Evolutionary conservation across 495 filamentous ascomycete species (phyloP).

Genomic region (Aspergillus avenaceus): DNA sequence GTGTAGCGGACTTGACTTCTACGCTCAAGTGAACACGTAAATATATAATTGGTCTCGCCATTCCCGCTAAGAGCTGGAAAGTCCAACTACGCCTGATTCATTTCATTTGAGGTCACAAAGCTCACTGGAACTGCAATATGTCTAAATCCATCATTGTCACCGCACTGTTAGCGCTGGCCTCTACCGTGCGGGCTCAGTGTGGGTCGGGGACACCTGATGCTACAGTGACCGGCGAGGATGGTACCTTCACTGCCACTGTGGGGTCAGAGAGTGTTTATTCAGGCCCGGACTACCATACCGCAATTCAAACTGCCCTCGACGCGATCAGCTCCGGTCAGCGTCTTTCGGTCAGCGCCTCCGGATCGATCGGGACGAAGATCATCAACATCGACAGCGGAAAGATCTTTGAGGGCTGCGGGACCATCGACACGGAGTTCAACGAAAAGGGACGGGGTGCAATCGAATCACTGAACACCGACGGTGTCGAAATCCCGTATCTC

Average conservation of each 20-base stretch:
- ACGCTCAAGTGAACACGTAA: too few species aligned
- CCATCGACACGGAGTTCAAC: conserved; percentile 6
- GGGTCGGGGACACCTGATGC: conserved; percentile 13
- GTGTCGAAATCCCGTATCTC: conserved; percentile 8
- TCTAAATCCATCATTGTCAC: too few species aligned
- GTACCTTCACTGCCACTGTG: conserved; percentile 4
- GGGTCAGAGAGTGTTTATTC: conserved; percentile 8
- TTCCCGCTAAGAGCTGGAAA: too few species aligned
- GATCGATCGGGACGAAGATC: conserved; percentile 3
- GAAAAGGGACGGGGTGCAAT: conserved; percentile 6
- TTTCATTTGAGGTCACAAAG: too few species aligned
- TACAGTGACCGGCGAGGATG: conserved; percentile 2
- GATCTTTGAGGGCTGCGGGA: conserved; percentile 14
- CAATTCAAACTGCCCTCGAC: conserved; percentile 6
- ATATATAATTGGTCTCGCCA: too few species aligned
- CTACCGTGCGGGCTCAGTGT: conserved; percentile 5
- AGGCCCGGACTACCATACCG: conserved; percentile 3
- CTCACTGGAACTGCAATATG: too few species aligned
- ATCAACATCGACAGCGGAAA: conserved; percentile 8
- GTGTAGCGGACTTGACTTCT: too few species aligned
- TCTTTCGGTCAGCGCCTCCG: conserved; percentile 9
- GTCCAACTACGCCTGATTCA: too few species aligned
- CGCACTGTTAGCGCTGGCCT: conserved; percentile 7
- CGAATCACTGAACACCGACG: conserved; percentile 4
- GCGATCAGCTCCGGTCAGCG: conserved; percentile 7